phyloP scores from a whole-genome alignment of 306 rosid genomes.

The Luffa aegyptiaca region DNA sequence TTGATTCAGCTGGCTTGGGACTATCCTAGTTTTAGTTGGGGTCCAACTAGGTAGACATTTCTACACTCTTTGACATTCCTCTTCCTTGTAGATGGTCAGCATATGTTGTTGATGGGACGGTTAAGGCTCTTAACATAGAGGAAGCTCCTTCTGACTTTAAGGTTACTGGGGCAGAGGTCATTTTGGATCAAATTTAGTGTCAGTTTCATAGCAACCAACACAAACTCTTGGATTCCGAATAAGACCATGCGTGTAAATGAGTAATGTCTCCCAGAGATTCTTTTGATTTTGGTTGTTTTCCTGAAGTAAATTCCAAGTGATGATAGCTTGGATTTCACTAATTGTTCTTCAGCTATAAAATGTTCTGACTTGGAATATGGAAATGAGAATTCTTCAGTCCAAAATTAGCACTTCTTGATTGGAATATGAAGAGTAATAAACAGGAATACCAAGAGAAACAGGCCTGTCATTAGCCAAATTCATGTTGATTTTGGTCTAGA shows the following conservation, averaged over 20 bases:
- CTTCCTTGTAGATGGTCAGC: constrained; percentile 80
- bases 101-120: constrained; percentile 72
- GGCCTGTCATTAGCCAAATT: no score
- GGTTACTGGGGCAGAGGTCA: constrained; percentile 78
- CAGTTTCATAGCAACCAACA: background rate
- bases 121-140: constrained; percentile 72
- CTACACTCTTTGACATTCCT: background rate
- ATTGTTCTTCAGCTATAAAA: background rate
- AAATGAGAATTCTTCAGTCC: background rate
- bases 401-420: no score
- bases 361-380: background rate
- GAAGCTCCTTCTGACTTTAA: constrained; percentile 92
- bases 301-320: background rate
- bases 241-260: background rate
- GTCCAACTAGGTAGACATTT: background rate
- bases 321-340: background rate
- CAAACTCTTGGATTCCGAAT: background rate
- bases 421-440: no score
- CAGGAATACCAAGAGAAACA: no score
- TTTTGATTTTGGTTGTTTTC: background rate
- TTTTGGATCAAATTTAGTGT: constrained; percentile 69
- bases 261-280: background rate
- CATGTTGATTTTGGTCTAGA: no score
- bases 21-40: background rate
- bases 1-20: background rate